phyloP scores from a whole-genome alignment of 2,329 filamentous ascomycete genomes.

The Hypoxylon sp. region DNA sequence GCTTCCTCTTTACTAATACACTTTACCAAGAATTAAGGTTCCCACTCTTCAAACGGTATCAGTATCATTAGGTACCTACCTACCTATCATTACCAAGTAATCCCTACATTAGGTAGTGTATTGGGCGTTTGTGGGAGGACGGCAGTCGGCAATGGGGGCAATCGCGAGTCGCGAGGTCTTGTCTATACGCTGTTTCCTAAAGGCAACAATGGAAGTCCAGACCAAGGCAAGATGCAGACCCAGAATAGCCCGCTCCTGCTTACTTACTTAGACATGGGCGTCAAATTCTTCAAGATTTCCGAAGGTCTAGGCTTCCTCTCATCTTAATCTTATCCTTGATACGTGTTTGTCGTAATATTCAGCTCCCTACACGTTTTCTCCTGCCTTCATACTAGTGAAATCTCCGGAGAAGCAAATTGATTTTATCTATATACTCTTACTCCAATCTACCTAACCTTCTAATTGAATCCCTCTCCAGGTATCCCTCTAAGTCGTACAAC shows the following conservation, averaged over 20 bases:
- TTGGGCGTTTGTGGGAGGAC: conserved; percentile 14
- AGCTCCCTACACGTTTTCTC: conserved; percentile 21
- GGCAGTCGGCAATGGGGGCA: conserved; percentile 8
- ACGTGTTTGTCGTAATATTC: conserved; percentile 19
- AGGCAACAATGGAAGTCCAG: conserved; percentile 5
- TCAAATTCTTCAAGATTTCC: conserved; percentile 15
- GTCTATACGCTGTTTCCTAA: conserved; percentile 23
- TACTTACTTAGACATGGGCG: conserved; percentile 8
- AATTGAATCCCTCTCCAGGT: background rate
- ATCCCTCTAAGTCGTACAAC: conserved; percentile 18
- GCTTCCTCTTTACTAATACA: too few species aligned
- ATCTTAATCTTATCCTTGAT: conserved; percentile 7
- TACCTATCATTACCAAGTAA: too few species aligned
- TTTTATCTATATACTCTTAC: conserved; percentile 7
- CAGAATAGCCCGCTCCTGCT: background rate
- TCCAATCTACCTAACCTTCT: conserved; percentile 8
- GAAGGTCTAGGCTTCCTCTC: conserved; percentile 24
- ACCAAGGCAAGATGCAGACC: conserved; percentile 15
- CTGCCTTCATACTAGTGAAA: conserved; percentile 14
- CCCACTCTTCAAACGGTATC: too few species aligned
- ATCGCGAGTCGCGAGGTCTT: conserved; percentile 16
- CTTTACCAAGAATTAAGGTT: too few species aligned
- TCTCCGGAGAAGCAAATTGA: background rate
- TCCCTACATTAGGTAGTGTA: too few species aligned
- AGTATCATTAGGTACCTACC: too few species aligned